Conservation (phyloP, 805 yeast genomes). For the Teunomyces gatunensis region DNA sequence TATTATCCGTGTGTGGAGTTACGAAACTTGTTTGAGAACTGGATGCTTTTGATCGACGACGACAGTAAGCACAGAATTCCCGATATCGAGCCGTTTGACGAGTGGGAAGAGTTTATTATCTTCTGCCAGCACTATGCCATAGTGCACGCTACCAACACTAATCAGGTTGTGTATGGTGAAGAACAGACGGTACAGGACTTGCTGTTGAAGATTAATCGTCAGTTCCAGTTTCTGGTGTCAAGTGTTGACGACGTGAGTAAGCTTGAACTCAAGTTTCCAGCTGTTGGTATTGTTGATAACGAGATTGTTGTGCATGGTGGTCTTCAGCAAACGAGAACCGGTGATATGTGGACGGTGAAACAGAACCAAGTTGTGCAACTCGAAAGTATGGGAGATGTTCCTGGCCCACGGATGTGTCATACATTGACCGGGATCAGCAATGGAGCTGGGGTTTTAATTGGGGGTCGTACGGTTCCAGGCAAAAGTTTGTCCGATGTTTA, state of each 20-base stretch:
- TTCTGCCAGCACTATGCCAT: conserved; percentile 75
- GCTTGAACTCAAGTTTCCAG: conserved; percentile 43
- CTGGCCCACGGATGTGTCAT: conserved; percentile 58
- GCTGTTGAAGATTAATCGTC: neutral
- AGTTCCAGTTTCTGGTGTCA: neutral
- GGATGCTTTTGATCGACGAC: conserved; percentile 46
- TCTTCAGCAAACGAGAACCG: conserved; percentile 28
- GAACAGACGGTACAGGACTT: neutral
- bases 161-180: neutral
- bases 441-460: conserved; percentile 42
- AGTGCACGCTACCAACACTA: conserved; percentile 56
- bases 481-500: conserved; percentile 34
- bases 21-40: conserved; percentile 54
- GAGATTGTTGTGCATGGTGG: conserved; percentile 41
- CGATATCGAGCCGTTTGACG: conserved; percentile 69
- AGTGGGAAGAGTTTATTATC: conserved; percentile 75
- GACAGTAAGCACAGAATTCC: conserved; percentile 42
- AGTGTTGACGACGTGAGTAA: neutral
- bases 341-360: conserved; percentile 3
- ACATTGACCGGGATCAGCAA: conserved; percentile 37
- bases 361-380: neutral
- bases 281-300: conserved; percentile 22
- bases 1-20: conserved; percentile 53
- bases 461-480: conserved; percentile 69
- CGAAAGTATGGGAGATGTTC: conserved; percentile 9